Evolutionary conservation across 2,329 filamentous ascomycete genomes (phyloP).

Genomic region (Bipolaris sorokiniana): DNA sequence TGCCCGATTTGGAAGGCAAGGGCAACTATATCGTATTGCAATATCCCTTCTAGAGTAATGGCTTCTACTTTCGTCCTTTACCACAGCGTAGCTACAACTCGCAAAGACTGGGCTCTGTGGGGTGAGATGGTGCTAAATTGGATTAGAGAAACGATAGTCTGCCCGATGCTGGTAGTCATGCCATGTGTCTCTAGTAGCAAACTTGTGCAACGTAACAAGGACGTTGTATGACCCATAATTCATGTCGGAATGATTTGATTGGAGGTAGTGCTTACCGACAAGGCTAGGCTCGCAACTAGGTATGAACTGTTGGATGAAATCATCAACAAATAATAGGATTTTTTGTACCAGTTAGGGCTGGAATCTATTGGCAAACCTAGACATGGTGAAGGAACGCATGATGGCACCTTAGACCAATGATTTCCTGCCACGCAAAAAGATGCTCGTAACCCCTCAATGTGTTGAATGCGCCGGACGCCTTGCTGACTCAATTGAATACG

Average conservation of each 20-base stretch:
- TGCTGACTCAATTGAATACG: not conserved
- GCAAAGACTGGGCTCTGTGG: too few species aligned
- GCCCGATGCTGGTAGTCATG: not conserved
- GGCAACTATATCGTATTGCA: too few species aligned
- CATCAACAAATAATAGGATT: not conserved
- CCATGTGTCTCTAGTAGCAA: not conserved
- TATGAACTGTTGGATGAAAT: not conserved
- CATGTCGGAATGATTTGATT: not conserved
- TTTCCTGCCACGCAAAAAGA: not conserved
- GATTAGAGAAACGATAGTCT: not conserved
- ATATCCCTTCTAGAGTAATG: too few species aligned
- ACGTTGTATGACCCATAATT: not conserved
- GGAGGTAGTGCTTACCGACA: not conserved
- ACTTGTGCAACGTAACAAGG: not conserved
- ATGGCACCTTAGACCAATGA: not conserved
- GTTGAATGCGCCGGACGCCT: slow-evolving; percentile 2
- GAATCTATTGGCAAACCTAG: not conserved
- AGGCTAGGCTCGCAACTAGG: too few species aligned
- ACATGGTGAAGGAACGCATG: not conserved
- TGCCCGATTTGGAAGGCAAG: too few species aligned
- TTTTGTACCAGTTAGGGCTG: not conserved
- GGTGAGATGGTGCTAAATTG: too few species aligned
- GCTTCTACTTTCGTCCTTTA: too few species aligned
- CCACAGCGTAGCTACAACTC: too few species aligned
- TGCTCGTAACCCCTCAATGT: not conserved